phyloP scores from a whole-genome alignment of 495 filamentous ascomycete species.

The Margaritispora aquatica region DNA sequence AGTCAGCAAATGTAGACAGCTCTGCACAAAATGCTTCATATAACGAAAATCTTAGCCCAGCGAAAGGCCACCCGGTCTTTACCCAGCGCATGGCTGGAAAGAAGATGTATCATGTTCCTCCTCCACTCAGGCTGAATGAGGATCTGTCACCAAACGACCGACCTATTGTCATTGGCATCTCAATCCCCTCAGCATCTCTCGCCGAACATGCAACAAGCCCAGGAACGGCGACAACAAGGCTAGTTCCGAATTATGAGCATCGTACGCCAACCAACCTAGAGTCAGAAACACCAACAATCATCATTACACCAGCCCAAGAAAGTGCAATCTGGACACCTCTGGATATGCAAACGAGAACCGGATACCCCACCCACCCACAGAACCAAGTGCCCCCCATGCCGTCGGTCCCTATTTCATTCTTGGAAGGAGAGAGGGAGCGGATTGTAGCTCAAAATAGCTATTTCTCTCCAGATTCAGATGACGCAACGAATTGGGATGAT shows the following conservation, averaged over 20 bases:
- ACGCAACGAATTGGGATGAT: constrained; percentile 16
- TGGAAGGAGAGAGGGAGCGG: constrained; percentile 20
- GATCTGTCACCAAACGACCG: constrained; percentile 71
- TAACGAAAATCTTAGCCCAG: not conserved
- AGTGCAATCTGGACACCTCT: constrained; percentile 57
- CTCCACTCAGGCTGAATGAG: constrained; percentile 22
- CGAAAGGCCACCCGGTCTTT: not conserved
- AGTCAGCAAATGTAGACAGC: not conserved
- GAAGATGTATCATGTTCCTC: not conserved
- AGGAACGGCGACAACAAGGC: constrained; percentile 29
- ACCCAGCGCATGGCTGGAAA: not conserved
- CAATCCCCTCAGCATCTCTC: constrained; percentile 55
- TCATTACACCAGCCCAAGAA: constrained; percentile 62
- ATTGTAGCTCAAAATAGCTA: constrained; percentile 21
- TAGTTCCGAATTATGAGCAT: constrained; percentile 15
- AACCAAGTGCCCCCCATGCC: constrained; percentile 20
- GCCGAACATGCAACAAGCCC: constrained; percentile 44
- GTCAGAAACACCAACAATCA: constrained; percentile 43
- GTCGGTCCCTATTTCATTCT: constrained; percentile 12
- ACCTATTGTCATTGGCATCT: constrained; percentile 74
- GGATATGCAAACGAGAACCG: constrained; percentile 26
- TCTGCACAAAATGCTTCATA: not conserved
- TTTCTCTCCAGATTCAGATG: constrained; percentile 25
- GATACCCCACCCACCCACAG: not conserved
- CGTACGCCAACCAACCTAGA: constrained; percentile 33